Percentiles rank a stretch among this genome's conserved stretches.
Evolutionary conservation across 202 grass and related monocot genomes (phyloP).

Genomic region (Carex sylvatica): DNA sequence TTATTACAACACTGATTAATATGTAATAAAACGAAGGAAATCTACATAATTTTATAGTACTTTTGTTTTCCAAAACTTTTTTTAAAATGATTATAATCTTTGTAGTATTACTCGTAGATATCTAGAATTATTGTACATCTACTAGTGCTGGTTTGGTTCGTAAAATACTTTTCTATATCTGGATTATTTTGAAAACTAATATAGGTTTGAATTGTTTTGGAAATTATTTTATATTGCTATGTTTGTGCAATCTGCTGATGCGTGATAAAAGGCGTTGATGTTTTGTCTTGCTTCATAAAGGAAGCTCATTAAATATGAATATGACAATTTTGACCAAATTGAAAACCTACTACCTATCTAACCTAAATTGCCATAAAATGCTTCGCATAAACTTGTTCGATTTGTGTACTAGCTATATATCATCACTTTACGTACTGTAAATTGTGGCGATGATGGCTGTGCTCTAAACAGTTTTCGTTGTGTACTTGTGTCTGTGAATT

Average conservation of each 20-base stretch:
- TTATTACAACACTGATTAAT: too few species aligned
- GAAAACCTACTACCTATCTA: background rate
- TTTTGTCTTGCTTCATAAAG: conserved; percentile 17
- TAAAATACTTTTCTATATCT: background rate
- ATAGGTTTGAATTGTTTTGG: background rate
- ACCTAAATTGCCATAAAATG: background rate
- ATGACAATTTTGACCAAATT: conserved; percentile 28
- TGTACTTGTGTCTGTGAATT: too few species aligned
- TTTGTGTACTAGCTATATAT: background rate
- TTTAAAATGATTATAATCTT: background rate
- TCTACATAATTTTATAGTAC: too few species aligned
- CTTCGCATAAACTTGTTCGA: background rate
- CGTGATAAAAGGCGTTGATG: background rate
- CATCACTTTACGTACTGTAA: background rate
- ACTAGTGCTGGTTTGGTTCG: background rate
- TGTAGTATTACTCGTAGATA: background rate
- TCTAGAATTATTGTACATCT: background rate
- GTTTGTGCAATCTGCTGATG: background rate
- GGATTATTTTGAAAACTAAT: background rate
- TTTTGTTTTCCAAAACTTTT: background rate
- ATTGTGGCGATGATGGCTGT: too few species aligned
- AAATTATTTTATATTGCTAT: background rate
- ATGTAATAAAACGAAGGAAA: too few species aligned
- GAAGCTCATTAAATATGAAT: conserved; percentile 20
- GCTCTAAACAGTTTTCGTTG: too few species aligned